A percentile compares a stretch with the other conserved stretches of the same genome.
phyloP scores from a whole-genome alignment of 2,329 filamentous ascomycete species.

The Calonectria montana region DNA sequence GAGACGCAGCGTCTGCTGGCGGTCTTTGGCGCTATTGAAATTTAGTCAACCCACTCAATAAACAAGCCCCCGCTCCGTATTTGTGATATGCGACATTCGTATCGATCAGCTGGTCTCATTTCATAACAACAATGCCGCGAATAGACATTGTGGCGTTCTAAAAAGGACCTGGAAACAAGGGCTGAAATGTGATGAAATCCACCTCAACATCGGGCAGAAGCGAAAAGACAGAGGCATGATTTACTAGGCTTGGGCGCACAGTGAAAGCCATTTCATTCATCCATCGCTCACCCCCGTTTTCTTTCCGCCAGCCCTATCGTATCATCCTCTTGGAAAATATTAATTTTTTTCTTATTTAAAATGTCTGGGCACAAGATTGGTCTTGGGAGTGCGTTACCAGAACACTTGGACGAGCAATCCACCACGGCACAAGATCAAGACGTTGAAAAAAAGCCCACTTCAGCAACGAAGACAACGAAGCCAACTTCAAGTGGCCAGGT shows the following conservation, averaged over 20 bases:
- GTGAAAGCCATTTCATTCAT: not conserved
- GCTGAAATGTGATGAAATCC: not conserved
- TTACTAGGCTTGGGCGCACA: not conserved
- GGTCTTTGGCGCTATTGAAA: not conserved
- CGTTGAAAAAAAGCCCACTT: too few relatives aligned
- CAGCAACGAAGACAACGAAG: too few relatives aligned
- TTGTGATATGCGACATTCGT: not conserved
- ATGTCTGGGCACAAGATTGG: not conserved
- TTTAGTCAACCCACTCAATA: not conserved
- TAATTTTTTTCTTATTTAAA: not conserved
- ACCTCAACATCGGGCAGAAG: not conserved
- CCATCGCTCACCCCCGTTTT: not conserved
- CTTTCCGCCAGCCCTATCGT: not conserved
- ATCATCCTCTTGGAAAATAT: not conserved
- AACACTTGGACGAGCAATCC: not conserved
- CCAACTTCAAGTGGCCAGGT: not conserved
- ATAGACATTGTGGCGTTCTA: not conserved
- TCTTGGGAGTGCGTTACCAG: not conserved
- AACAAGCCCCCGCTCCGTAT: not conserved
- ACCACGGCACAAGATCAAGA: not conserved
- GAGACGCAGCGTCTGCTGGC: not conserved
- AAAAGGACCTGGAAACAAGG: not conserved
- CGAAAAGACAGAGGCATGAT: not conserved
- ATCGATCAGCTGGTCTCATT: not conserved
- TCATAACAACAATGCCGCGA: not conserved